A percentile compares a stretch with the other conserved stretches of the same genome.
Evolutionary conservation across 1,284 basidiomycete genomes (phyloP).

Genomic region (Marasmius oreades): DNA sequence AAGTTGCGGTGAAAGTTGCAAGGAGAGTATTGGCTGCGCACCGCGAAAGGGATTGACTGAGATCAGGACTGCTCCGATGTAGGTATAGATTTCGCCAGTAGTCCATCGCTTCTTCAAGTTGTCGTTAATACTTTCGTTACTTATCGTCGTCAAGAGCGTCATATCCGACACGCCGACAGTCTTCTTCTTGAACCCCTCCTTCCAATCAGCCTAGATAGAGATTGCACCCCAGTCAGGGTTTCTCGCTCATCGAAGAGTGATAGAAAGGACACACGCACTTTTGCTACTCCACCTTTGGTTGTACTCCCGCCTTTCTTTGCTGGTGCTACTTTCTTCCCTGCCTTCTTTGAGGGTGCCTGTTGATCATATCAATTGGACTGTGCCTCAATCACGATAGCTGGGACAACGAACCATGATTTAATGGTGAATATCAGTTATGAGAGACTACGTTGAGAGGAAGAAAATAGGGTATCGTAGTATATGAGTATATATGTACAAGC

Average conservation of each 20-base stretch:
- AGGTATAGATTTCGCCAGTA: slow-evolving; percentile 97
- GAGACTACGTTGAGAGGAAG: slow-evolving; percentile 1
- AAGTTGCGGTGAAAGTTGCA: not conserved
- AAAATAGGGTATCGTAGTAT: slow-evolving; percentile 3
- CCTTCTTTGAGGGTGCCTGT: slow-evolving; percentile 89
- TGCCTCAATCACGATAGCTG: not conserved
- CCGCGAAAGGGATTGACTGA: slow-evolving; percentile 98
- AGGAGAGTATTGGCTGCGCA: slow-evolving; percentile 31
- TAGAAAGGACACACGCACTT: slow-evolving; percentile 42
- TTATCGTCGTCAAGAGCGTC: slow-evolving; percentile 96
- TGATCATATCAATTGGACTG: not conserved
- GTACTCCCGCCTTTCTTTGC: slow-evolving; percentile 63
- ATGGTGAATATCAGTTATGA: not conserved
- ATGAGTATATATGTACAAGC: slow-evolving; percentile 1
- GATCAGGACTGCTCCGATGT: slow-evolving; percentile 96
- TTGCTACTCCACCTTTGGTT: slow-evolving; percentile 61
- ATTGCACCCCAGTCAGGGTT: slow-evolving; percentile 2
- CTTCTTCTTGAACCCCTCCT: slow-evolving; percentile 98
- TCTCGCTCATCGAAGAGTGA: not conserved
- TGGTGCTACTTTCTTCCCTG: slow-evolving; percentile 78
- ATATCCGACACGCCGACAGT: slow-evolving; percentile 97
- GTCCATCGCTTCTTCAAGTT: slow-evolving; percentile 97
- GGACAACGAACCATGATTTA: not conserved
- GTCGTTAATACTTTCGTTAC: slow-evolving; percentile 97
- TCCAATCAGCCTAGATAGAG: slow-evolving; percentile 93